Evolutionary conservation across 202 grass and related monocot genomes (phyloP).

Genomic region (Dendrocalamus latiflorus): DNA sequence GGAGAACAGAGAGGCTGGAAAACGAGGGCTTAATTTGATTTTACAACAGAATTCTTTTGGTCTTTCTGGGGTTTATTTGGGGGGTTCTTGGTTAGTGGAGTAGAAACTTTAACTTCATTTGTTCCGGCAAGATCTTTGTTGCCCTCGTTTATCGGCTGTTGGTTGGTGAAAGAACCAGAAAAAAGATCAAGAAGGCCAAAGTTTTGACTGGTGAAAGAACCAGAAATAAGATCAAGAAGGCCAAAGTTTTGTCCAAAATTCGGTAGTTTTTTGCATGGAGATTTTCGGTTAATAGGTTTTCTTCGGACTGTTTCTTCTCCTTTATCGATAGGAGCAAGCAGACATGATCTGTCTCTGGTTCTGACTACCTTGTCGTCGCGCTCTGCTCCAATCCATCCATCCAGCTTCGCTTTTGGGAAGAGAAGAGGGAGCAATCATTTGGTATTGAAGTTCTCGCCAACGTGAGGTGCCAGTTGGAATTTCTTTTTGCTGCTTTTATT

Average conservation of each 20-base stretch:
- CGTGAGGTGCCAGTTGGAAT: conserved; percentile 28
- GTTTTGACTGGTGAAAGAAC: no score
- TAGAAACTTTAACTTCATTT: conserved; percentile 16
- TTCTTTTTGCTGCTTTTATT: not conserved
- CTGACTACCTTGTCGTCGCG: conserved; percentile 27
- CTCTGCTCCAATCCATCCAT: conserved; percentile 13
- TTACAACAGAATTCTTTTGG: not conserved
- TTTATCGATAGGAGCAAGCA: conserved; percentile 15
- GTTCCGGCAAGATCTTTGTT: conserved; percentile 34
- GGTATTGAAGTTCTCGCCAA: not conserved
- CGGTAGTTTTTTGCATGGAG: not conserved
- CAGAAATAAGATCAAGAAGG: conserved; percentile 1
- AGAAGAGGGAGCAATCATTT: conserved; percentile 15
- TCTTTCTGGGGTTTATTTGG: conserved; percentile 4
- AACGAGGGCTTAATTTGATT: conserved; percentile 15
- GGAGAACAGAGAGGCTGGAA: conserved; percentile 39
- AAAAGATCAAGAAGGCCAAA: no score
- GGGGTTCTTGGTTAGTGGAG: conserved; percentile 30
- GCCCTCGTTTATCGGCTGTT: conserved; percentile 18
- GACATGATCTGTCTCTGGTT: conserved; percentile 47
- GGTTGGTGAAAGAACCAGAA: no score
- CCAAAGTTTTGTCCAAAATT: not conserved
- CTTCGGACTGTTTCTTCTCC: conserved; percentile 8
- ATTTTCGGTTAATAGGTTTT: conserved; percentile 14
- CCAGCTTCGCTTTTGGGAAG: conserved; percentile 23